Conservation (phyloP, 768 basidiomycete genomes). For the Agaricus subrufescens region DNA sequence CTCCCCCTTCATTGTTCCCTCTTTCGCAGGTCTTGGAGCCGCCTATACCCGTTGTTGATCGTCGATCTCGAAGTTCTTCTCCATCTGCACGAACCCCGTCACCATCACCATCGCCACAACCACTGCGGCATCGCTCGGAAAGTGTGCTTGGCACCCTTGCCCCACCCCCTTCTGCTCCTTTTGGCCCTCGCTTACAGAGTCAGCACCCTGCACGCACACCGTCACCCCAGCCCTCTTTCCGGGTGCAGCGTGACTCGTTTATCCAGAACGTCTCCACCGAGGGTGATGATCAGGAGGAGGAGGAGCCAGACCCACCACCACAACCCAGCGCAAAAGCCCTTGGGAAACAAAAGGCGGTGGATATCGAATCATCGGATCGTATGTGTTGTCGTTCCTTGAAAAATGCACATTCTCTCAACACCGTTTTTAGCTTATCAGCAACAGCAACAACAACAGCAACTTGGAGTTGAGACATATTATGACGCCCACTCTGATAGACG, state of each 20-base stretch:
- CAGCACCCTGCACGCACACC: constrained; percentile 61
- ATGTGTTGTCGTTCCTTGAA: constrained; percentile 17
- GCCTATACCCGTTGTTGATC: constrained; percentile 29
- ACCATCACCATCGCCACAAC: constrained; percentile 14
- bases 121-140: constrained; percentile 16
- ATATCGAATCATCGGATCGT: constrained; percentile 40
- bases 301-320: constrained; percentile 33
- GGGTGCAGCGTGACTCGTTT: constrained; percentile 1
- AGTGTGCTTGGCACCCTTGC: constrained; percentile 34
- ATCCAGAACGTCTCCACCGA: neutral
- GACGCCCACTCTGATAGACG: neutral
- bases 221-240: constrained; percentile 41
- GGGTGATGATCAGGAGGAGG: neutral
- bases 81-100: constrained; percentile 33
- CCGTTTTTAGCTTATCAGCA: neutral
- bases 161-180: constrained; percentile 63
- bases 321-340: constrained; percentile 84
- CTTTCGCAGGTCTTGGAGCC: constrained; percentile 27
- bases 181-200: constrained; percentile 66
- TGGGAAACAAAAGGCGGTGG: constrained; percentile 72
- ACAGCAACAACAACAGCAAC: neutral
- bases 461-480: neutral
- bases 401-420: neutral
- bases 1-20: neutral
- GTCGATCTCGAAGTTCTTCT: constrained; percentile 39